A percentile compares a stretch with the other conserved stretches of the same genome.
Evolutionary conservation across 2,329 filamentous ascomycete genomes (phyloP).

Genomic region (Phaeoacremonium minimum): DNA sequence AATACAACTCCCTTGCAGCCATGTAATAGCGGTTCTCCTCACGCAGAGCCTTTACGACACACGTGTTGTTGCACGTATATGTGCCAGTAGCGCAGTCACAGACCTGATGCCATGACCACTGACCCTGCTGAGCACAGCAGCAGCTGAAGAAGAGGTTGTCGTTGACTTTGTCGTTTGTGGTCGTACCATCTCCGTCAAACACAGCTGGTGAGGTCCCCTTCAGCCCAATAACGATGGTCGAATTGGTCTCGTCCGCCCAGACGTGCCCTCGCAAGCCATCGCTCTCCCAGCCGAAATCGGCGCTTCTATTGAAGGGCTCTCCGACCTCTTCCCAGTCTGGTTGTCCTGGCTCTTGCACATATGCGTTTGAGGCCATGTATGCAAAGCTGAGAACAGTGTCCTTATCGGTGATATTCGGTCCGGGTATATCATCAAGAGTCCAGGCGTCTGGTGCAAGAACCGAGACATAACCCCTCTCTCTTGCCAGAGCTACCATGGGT

Average conservation of each 20-base stretch:
- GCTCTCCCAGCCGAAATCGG: slow-evolving; percentile 86
- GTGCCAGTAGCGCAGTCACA: slow-evolving; percentile 88
- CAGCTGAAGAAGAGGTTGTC: slow-evolving; percentile 98
- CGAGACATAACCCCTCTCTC: slow-evolving; percentile 63
- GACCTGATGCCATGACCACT: slow-evolving; percentile 84
- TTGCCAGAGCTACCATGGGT: slow-evolving; percentile 68
- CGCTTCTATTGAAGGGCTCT: slow-evolving; percentile 75
- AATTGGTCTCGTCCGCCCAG: slow-evolving; percentile 81
- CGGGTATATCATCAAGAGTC: slow-evolving; percentile 73
- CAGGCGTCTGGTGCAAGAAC: slow-evolving; percentile 71
- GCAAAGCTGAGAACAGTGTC: slow-evolving; percentile 80
- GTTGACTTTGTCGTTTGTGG: slow-evolving; percentile 95
- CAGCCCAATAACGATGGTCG: slow-evolving; percentile 83
- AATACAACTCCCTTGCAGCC: slow-evolving; percentile 82
- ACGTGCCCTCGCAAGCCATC: slow-evolving; percentile 91
- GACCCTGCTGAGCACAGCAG: slow-evolving; percentile 91
- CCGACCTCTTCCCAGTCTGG: slow-evolving; percentile 83
- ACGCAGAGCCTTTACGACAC: slow-evolving; percentile 68
- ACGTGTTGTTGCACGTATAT: slow-evolving; percentile 90
- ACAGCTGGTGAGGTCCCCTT: slow-evolving; percentile 90
- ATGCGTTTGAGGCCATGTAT: slow-evolving; percentile 85
- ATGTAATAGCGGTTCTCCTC: slow-evolving; percentile 90
- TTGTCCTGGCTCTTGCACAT: slow-evolving; percentile 67
- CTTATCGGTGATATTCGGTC: slow-evolving; percentile 82
- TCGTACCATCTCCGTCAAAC: slow-evolving; percentile 95